phyloP scores from a whole-genome alignment of 345 rosid genomes.

The Hibiscus mutabilis region DNA sequence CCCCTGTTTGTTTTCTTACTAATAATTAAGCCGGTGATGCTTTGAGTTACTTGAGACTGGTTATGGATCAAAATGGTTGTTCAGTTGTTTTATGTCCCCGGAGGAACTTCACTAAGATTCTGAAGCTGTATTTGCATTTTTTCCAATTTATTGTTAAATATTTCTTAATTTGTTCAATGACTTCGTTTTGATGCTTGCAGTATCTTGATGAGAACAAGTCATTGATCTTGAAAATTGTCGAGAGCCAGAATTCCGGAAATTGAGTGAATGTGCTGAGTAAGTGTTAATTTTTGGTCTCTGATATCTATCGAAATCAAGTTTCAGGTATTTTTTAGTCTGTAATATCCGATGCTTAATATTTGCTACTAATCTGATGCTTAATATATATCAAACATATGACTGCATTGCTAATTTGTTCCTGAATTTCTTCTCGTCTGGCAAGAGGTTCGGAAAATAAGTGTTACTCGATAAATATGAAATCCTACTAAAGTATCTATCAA shows the following conservation, averaged over 20 bases:
- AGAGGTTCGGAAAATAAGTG: background rate
- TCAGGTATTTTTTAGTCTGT: background rate
- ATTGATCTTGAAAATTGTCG: slow-evolving; percentile 96
- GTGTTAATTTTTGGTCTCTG: slow-evolving; percentile 15
- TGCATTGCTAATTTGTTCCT: background rate
- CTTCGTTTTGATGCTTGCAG: slow-evolving; percentile 35
- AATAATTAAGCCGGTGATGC: background rate
- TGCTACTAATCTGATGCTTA: no score
- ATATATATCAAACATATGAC: background rate
- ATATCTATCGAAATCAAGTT: background rate
- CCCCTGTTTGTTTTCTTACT: background rate
- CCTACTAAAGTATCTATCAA: background rate
- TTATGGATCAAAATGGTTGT: slow-evolving; percentile 1
- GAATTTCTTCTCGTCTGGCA: background rate
- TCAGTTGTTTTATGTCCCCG: background rate
- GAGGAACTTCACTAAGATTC: background rate
- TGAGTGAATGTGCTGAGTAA: slow-evolving; percentile 95
- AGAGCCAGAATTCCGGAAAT: slow-evolving; percentile 92
- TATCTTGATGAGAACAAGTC: slow-evolving; percentile 99
- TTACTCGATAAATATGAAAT: background rate
- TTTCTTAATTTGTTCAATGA: slow-evolving; percentile 6
- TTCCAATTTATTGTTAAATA: background rate
- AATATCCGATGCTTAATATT: background rate
- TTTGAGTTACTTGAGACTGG: background rate
- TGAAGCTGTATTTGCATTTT: background rate